phyloP scores from a whole-genome alignment of 139 green algal species.

The Volvox reticuliferus region DNA sequence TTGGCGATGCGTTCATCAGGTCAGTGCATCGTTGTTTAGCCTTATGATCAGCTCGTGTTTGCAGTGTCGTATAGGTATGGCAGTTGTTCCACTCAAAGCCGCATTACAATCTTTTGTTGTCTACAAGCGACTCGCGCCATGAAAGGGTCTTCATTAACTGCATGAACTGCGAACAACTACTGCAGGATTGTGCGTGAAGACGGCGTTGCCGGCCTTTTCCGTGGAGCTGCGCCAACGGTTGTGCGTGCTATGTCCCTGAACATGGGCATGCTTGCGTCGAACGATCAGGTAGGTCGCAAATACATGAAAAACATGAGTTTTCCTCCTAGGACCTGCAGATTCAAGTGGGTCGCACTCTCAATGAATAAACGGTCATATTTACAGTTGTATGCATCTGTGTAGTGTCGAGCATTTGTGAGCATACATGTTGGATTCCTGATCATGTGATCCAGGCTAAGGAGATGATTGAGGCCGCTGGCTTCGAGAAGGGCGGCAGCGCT shows the following conservation, averaged over 20 bases:
- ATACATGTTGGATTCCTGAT: too few relatives aligned
- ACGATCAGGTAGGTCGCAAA: conserved; percentile 87
- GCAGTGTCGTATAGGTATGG: too few relatives aligned
- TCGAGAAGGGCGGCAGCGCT: conserved; percentile 70
- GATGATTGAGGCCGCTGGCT: conserved; percentile 84
- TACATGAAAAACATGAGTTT: too few relatives aligned
- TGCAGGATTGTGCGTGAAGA: conserved; percentile 88
- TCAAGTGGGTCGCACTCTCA: too few relatives aligned
- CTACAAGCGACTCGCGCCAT: too few relatives aligned
- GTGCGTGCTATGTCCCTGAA: conserved; percentile 98
- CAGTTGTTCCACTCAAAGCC: too few relatives aligned
- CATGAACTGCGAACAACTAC: neutral
- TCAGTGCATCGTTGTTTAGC: conserved; percentile 13
- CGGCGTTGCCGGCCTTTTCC: conserved; percentile 89
- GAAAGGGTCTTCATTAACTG: too few relatives aligned
- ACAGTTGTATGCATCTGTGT: too few relatives aligned
- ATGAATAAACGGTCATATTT: too few relatives aligned
- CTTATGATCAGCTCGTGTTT: neutral
- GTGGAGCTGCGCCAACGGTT: conserved; percentile 93
- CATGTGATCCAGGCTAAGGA: conserved; percentile 85
- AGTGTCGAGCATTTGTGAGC: too few relatives aligned
- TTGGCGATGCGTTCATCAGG: conserved; percentile 54
- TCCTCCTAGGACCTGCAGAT: too few relatives aligned
- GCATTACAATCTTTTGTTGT: too few relatives aligned
- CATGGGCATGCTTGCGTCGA: conserved; percentile 99